phyloP scores from a whole-genome alignment of 495 filamentous ascomycete genomes.

The Aspergillus taichungensis region DNA sequence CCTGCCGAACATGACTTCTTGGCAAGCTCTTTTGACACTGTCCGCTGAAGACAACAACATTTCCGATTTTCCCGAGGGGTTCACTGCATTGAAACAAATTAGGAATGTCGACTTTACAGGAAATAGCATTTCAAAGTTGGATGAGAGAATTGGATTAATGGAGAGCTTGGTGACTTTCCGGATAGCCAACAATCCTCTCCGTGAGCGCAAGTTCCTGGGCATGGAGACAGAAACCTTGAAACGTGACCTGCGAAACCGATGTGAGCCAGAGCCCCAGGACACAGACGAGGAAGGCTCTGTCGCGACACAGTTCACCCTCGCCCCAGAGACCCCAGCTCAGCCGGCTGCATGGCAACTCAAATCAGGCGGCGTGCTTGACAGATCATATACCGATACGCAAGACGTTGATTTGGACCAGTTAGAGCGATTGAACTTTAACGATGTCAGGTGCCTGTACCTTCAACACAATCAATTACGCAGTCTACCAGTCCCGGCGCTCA shows the following conservation, averaged over 20 bases:
- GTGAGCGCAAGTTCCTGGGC: constrained; percentile 73
- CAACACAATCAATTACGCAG: constrained; percentile 65
- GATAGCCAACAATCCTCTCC: constrained; percentile 76
- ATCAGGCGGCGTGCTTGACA: constrained; percentile 62
- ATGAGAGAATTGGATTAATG: constrained; percentile 73
- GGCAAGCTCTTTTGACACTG: constrained; percentile 63
- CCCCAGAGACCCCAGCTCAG: constrained; percentile 29
- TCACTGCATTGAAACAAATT: constrained; percentile 55
- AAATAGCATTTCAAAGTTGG: constrained; percentile 70
- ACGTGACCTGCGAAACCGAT: constrained; percentile 56
- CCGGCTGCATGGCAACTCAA: constrained; percentile 51
- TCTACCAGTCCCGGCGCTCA: constrained; percentile 56
- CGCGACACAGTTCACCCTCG: constrained; percentile 37
- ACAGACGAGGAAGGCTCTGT: constrained; percentile 37
- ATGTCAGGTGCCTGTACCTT: constrained; percentile 52
- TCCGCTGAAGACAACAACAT: constrained; percentile 75
- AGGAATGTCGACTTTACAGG: constrained; percentile 71
- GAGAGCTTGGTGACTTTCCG: constrained; percentile 61
- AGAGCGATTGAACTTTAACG: constrained; percentile 32
- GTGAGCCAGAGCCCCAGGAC: constrained; percentile 48
- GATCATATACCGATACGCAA: constrained; percentile 54
- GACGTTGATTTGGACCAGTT: constrained; percentile 38
- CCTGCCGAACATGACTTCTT: constrained; percentile 62
- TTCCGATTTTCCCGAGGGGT: constrained; percentile 61
- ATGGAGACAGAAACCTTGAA: constrained; percentile 80